These are phyloP conservation scores for Colletotrichum simmondsii DNA, from an alignment of 2,329 filamentous ascomycete species.

Conservation along the genomic window DNA sequence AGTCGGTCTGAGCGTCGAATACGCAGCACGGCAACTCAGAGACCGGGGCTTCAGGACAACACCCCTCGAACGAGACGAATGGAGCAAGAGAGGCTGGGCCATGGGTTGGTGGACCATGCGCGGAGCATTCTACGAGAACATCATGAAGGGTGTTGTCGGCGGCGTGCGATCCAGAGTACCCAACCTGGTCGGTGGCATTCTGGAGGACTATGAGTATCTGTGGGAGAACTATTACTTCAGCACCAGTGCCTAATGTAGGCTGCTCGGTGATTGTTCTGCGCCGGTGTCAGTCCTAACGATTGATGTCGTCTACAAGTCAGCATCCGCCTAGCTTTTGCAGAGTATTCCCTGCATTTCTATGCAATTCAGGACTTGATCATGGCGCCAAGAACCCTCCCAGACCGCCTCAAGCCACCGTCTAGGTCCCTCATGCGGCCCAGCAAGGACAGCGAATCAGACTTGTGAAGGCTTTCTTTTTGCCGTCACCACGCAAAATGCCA, in stretches of 20 bases:
- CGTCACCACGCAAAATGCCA: neutral
- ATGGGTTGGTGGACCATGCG: conserved; percentile 97
- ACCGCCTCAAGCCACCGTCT: conserved; percentile 1
- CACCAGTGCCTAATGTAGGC: conserved; percentile 54
- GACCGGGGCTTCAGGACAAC: conserved; percentile 84
- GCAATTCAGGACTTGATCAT: neutral
- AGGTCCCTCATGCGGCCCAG: neutral
- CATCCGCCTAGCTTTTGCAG: neutral
- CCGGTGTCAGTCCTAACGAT: neutral
- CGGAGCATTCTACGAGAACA: conserved; percentile 94
- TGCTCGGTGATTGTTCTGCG: neutral
- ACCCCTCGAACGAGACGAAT: conserved; percentile 88
- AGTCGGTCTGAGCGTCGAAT: conserved; percentile 85
- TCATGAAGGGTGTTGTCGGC: conserved; percentile 80
- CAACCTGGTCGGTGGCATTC: conserved; percentile 82
- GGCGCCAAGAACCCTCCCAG: conserved; percentile 1
- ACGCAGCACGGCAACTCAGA: conserved; percentile 84
- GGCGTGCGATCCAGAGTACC: conserved; percentile 82
- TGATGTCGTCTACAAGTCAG: neutral
- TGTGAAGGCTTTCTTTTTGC: conserved; percentile 6
- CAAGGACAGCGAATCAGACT: neutral
- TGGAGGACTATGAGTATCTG: conserved; percentile 97
- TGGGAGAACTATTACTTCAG: conserved; percentile 99
- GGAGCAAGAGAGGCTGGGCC: conserved; percentile 87
- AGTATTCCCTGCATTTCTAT: neutral